Conservation (phyloP, 345 rosid species). For the Acer yangbiense region DNA sequence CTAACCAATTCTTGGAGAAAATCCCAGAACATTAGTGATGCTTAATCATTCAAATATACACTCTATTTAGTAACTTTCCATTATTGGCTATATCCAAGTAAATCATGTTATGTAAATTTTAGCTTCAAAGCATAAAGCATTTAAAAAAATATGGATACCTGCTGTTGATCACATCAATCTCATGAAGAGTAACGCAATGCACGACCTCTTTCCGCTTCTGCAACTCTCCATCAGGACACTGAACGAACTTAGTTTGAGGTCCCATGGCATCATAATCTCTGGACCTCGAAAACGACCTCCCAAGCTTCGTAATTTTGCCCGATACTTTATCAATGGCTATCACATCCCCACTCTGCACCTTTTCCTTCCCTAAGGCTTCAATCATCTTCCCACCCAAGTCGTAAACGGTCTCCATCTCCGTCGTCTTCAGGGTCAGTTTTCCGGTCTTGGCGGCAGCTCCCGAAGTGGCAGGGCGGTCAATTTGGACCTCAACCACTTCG, state of each 20-base stretch:
- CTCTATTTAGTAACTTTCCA: neutral
- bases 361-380: slow-evolving; percentile 84
- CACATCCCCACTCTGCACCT: slow-evolving; percentile 95
- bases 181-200: slow-evolving; percentile 92
- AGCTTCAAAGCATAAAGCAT: neutral
- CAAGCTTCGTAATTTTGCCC: slow-evolving; percentile 87
- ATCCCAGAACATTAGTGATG: neutral
- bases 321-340: slow-evolving; percentile 87
- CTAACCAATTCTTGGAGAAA: no score
- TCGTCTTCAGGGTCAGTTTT: slow-evolving; percentile 87
- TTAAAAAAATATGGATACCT: slow-evolving; percentile 40
- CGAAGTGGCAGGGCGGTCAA: slow-evolving; percentile 77
- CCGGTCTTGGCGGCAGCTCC: slow-evolving; percentile 91
- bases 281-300: slow-evolving; percentile 89
- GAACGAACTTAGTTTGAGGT: slow-evolving; percentile 90
- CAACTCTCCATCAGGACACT: slow-evolving; percentile 95
- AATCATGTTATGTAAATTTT: neutral
- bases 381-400: slow-evolving; percentile 95
- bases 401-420: slow-evolving; percentile 93
- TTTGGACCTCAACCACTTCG: slow-evolving; percentile 87
- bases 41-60: neutral
- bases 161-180: slow-evolving; percentile 98
- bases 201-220: slow-evolving; percentile 98
- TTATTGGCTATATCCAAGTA: neutral
- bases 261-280: slow-evolving; percentile 98